Evolutionary conservation across 2,329 filamentous ascomycete genomes (phyloP).

Genomic region (Penicillium aurantiogriseum): DNA sequence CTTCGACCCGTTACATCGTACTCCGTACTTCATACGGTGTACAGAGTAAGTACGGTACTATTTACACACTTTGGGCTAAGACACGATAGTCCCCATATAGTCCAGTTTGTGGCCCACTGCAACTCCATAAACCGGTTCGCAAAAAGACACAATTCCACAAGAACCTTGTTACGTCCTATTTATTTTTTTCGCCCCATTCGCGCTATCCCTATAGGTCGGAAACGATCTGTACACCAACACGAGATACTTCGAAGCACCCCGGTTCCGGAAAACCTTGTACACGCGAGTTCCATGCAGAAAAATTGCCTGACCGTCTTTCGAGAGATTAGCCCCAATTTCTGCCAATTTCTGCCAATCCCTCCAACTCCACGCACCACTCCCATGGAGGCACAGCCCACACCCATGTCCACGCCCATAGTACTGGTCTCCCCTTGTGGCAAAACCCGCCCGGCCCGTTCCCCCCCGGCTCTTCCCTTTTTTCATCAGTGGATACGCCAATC

Average conservation of each 20-base stretch:
- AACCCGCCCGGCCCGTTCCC: constrained; percentile 30
- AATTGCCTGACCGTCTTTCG: constrained; percentile 17
- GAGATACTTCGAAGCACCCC: not conserved
- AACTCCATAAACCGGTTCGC: not conserved
- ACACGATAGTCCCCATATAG: not conserved
- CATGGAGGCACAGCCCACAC: constrained; percentile 5
- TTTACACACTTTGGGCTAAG: not conserved
- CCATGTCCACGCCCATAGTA: not conserved
- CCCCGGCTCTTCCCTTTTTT: constrained; percentile 28
- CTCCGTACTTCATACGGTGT: not conserved
- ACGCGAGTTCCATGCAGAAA: constrained; percentile 6
- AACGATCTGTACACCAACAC: not conserved
- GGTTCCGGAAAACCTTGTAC: constrained; percentile 3
- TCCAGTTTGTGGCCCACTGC: not conserved
- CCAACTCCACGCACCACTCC: constrained; percentile 3
- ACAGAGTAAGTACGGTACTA: not conserved
- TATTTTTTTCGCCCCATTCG: not conserved
- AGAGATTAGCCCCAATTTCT: not conserved
- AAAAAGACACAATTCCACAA: constrained; percentile 1
- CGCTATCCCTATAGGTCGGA: not conserved
- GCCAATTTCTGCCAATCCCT: constrained; percentile 4
- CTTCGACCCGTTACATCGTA: not conserved
- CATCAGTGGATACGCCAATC: constrained; percentile 19
- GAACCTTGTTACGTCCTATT: not conserved
- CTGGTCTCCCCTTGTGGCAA: constrained; percentile 19